phyloP scores from a whole-genome alignment of 352 stramenopile genomes.

The Phytophthora sp. region DNA sequence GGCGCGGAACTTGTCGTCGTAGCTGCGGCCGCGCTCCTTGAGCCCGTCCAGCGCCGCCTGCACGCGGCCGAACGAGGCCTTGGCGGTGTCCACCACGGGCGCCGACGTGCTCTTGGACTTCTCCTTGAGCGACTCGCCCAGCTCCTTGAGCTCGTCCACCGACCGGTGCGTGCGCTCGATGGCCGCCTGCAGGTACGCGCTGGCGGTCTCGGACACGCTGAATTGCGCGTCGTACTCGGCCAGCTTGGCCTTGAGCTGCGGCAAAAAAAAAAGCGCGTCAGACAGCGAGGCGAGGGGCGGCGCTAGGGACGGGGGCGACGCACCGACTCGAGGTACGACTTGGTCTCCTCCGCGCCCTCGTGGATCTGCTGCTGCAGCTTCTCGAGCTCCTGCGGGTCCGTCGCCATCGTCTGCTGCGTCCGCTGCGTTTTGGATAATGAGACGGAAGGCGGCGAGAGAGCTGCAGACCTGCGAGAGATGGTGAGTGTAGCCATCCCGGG shows the following conservation, averaged over 20 bases:
- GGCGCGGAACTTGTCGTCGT: constrained; percentile 70
- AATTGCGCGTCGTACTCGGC: constrained; percentile 74
- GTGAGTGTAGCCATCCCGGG: too few relatives aligned
- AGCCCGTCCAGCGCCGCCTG: constrained; percentile 58
- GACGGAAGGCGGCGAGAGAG: too few relatives aligned
- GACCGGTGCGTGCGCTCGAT: constrained; percentile 73
- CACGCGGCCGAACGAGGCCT: constrained; percentile 61
- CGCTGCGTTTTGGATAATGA: too few relatives aligned
- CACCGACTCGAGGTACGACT: constrained; percentile 70
- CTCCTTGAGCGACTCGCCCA: constrained; percentile 60
- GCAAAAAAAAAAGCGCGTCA: background rate
- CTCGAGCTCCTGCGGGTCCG: constrained; percentile 46
- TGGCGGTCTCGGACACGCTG: constrained; percentile 75
- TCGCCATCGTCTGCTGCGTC: too few relatives aligned
- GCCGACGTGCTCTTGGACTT: constrained; percentile 58
- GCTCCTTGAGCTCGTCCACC: constrained; percentile 74
- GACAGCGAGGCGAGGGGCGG: too few relatives aligned
- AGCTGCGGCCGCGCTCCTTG: constrained; percentile 66
- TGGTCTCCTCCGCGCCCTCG: constrained; percentile 74
- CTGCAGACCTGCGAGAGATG: too few relatives aligned
- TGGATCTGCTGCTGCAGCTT: constrained; percentile 77
- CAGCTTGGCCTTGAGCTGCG: constrained; percentile 53
- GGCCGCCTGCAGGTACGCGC: constrained; percentile 64
- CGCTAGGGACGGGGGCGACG: too few relatives aligned
- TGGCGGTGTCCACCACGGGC: constrained; percentile 53